Conservation (phyloP, 176 grass and related monocot genomes). For the Chloris gayana region DNA sequence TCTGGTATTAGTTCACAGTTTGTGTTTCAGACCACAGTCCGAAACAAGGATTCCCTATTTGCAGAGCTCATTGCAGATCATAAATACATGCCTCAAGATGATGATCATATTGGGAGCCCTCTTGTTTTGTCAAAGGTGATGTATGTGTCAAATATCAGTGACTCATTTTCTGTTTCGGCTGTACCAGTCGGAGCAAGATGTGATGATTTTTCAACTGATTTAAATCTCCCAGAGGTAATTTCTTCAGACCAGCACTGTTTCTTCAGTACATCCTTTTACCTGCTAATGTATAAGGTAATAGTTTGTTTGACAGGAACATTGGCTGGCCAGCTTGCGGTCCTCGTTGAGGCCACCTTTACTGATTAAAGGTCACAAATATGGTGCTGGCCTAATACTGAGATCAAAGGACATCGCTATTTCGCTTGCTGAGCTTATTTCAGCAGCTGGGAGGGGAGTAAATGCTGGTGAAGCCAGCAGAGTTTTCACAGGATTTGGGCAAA, state of each 20-base stretch:
- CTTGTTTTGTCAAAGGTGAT: constrained; percentile 77
- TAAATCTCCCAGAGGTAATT: constrained; percentile 62
- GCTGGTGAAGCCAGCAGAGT: constrained; percentile 43
- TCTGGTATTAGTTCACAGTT: constrained; percentile 60
- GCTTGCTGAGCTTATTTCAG: constrained; percentile 59
- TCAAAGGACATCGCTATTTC: constrained; percentile 58
- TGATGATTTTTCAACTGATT: constrained; percentile 63
- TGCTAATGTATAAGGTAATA: constrained; percentile 56
- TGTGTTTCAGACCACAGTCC: constrained; percentile 67
- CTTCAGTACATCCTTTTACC: constrained; percentile 21
- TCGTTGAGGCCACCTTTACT: constrained; percentile 70
- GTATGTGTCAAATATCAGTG: constrained; percentile 62
- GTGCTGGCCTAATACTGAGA: constrained; percentile 61
- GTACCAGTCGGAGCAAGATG: constrained; percentile 73
- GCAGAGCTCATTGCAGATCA: constrained; percentile 61
- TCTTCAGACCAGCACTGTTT: constrained; percentile 20
- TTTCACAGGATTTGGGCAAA: constrained; percentile 65
- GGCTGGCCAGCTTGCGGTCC: constrained; percentile 45
- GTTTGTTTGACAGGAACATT: constrained; percentile 71
- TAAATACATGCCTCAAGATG: constrained; percentile 41
- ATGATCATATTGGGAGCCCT: constrained; percentile 62
- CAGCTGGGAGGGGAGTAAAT: constrained; percentile 25
- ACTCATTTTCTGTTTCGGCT: constrained; percentile 56
- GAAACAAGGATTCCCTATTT: constrained; percentile 70
- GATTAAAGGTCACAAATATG: constrained; percentile 52